These are phyloP conservation scores for Rhynchosporium graminicola DNA, from an alignment of 2,329 filamentous ascomycete species.

Conservation along the genomic window DNA sequence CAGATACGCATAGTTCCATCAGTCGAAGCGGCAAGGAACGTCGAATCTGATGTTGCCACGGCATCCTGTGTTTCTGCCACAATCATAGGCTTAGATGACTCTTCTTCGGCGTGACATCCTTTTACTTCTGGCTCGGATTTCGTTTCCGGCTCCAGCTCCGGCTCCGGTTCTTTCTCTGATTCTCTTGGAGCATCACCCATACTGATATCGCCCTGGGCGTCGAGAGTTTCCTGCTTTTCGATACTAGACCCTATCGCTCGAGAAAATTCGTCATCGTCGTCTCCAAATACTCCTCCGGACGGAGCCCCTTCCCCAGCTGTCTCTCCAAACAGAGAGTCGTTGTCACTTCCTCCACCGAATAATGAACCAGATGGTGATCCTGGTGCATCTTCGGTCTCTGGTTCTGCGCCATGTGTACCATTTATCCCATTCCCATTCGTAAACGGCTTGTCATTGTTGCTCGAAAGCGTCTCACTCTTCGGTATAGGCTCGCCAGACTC, in stretches of 20 bases:
- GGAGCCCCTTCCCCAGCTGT: conserved; percentile 56
- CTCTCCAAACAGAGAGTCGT: conserved; percentile 87
- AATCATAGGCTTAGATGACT: conserved; percentile 22
- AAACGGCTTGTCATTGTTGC: conserved; percentile 67
- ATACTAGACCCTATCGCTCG: conserved; percentile 62
- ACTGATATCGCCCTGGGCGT: conserved; percentile 35
- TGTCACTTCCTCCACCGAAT: conserved; percentile 73
- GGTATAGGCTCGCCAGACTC: conserved; percentile 62
- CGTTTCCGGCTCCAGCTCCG: conserved; percentile 27
- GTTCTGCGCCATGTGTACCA: conserved; percentile 45
- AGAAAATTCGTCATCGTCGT: conserved; percentile 83
- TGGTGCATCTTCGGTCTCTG: conserved; percentile 55
- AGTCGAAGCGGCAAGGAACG: conserved; percentile 85
- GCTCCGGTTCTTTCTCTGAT: conserved; percentile 32
- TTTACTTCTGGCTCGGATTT: conserved; percentile 31
- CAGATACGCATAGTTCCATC: conserved; percentile 90
- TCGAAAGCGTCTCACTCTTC: conserved; percentile 69
- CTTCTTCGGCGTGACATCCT: conserved; percentile 22
- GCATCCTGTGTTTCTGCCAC: conserved; percentile 50
- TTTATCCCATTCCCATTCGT: conserved; percentile 53
- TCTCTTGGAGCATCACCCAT: conserved; percentile 33
- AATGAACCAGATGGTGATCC: conserved; percentile 68
- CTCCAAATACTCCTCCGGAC: conserved; percentile 66
- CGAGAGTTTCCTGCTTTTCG: conserved; percentile 32
- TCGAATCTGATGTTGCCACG: conserved; percentile 67